These are phyloP conservation scores for Ophioceras dolichostomum DNA, from an alignment of 2,329 filamentous ascomycete species.

Conservation along the genomic window DNA sequence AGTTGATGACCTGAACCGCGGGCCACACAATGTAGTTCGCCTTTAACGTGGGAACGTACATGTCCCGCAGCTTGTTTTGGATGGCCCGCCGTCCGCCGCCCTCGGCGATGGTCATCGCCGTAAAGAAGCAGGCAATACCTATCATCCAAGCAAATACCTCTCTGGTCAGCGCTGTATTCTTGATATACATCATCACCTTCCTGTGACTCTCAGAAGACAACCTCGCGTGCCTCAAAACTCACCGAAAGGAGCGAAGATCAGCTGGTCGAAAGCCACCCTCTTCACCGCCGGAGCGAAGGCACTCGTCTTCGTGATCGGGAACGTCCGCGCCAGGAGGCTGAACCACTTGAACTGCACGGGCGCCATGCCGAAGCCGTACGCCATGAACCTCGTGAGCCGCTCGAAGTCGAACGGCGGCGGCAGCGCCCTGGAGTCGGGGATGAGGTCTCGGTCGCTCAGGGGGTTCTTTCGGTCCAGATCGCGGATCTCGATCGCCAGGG, in stretches of 20 bases:
- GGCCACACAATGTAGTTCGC: constrained; percentile 96
- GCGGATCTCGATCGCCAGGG: constrained; percentile 75
- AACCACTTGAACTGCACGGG: constrained; percentile 96
- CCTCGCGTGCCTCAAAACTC: too few relatives aligned
- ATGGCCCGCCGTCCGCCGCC: constrained; percentile 76
- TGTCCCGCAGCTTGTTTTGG: constrained; percentile 75
- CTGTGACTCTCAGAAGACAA: not conserved
- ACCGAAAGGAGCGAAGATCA: constrained; percentile 85
- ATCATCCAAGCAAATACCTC: too few relatives aligned
- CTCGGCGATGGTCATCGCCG: constrained; percentile 91
- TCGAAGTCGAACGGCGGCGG: constrained; percentile 93
- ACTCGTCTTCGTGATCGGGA: constrained; percentile 71
- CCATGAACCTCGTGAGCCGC: constrained; percentile 87
- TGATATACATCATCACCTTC: not conserved
- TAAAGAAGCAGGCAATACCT: constrained; percentile 83
- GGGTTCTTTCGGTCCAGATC: constrained; percentile 76
- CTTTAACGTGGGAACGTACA: constrained; percentile 88
- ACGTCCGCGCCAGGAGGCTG: constrained; percentile 65
- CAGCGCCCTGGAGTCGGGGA: constrained; percentile 48
- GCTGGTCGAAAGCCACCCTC: constrained; percentile 82
- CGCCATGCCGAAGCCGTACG: constrained; percentile 93
- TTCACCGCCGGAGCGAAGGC: constrained; percentile 72
- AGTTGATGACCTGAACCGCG: constrained; percentile 91
- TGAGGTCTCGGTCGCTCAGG: constrained; percentile 50
- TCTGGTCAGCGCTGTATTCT: too few relatives aligned